Conservation (phyloP, 2,329 filamentous ascomycete genomes). For the Exophiala alcalophila region DNA sequence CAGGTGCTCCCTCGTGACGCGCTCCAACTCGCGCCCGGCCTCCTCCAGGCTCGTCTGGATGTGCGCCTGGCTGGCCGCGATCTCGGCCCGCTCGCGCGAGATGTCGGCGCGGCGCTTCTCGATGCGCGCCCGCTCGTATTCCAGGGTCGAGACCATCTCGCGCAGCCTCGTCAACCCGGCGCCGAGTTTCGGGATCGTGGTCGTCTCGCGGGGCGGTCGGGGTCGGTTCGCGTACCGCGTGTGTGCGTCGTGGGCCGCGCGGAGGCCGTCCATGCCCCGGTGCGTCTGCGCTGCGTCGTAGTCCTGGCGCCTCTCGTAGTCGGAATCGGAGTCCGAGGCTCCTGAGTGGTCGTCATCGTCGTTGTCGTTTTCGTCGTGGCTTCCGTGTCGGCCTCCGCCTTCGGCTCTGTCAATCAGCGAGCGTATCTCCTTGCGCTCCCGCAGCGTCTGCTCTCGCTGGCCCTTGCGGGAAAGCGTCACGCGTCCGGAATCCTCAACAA, state of each 20-base stretch:
- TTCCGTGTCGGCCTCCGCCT: constrained; percentile 55
- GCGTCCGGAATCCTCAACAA: constrained; percentile 72
- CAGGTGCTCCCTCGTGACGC: constrained; percentile 16
- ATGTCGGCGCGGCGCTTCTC: constrained; percentile 23
- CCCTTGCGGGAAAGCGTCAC: constrained; percentile 76
- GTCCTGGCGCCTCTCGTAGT: constrained; percentile 65
- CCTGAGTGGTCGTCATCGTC: constrained; percentile 48
- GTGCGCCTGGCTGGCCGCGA: constrained; percentile 20
- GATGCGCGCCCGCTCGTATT: constrained; percentile 21
- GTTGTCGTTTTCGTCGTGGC: constrained; percentile 52
- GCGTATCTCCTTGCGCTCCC: constrained; percentile 68
- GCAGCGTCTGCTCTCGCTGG: constrained; percentile 14
- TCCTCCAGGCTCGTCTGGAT: constrained; percentile 27
- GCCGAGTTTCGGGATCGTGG: constrained; percentile 26
- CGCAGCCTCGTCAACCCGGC: constrained; percentile 23
- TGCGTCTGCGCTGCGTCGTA: constrained; percentile 86
- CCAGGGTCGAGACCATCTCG: constrained; percentile 23
- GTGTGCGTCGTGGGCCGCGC: constrained; percentile 15
- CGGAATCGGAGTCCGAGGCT: constrained; percentile 50
- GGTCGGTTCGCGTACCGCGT: constrained; percentile 23
- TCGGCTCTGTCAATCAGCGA: constrained; percentile 80
- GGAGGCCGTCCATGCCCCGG: constrained; percentile 74
- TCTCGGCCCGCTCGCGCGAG: constrained; percentile 20
- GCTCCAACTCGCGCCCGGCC: constrained; percentile 24
- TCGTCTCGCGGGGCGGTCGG: constrained; percentile 26